These are phyloP conservation scores for Volvox carteri DNA, from an alignment of 163 green algal species.

Conservation along the genomic window DNA sequence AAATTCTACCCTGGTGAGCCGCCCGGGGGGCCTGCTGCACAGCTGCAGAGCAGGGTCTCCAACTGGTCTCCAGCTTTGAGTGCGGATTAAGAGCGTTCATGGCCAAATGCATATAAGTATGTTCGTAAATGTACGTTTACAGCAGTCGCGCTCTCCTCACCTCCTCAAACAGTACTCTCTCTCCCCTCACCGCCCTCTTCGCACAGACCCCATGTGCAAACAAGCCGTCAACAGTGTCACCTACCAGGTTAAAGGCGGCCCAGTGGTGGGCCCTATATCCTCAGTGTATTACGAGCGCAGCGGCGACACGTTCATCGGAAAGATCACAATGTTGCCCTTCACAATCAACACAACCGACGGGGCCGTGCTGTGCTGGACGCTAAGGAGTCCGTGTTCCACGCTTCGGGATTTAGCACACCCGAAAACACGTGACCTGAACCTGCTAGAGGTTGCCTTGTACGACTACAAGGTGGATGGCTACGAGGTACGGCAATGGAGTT, in stretches of 20 bases:
- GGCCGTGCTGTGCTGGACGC: constrained; percentile 7
- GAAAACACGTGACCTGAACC: not conserved
- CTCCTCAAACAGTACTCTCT: too few relatives aligned
- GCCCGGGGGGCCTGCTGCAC: too few relatives aligned
- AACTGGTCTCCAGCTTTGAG: too few relatives aligned
- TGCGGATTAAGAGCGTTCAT: too few relatives aligned
- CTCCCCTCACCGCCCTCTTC: too few relatives aligned
- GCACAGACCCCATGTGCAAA: constrained; percentile 20
- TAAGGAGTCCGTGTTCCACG: not conserved
- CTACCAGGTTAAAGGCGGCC: constrained; percentile 8
- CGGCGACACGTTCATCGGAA: constrained; percentile 18
- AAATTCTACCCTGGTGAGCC: constrained; percentile 47
- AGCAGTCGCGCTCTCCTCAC: too few relatives aligned
- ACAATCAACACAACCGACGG: constrained; percentile 11
- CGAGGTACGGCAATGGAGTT: constrained; percentile 27
- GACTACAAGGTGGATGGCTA: constrained; percentile 39
- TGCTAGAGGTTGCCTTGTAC: constrained; percentile 50
- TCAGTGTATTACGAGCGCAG: constrained; percentile 21
- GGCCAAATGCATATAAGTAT: too few relatives aligned
- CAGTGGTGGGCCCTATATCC: not conserved
- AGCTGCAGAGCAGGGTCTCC: too few relatives aligned
- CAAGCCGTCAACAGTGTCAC: not conserved
- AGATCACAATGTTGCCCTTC: constrained; percentile 43
- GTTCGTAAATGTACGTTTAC: too few relatives aligned
- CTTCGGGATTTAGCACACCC: not conserved